Evolutionary conservation across 208 protist genomes (phyloP), one percentile per base, ranked within the genome.

Genomic region (Wallacemonas sp.): DNA sequence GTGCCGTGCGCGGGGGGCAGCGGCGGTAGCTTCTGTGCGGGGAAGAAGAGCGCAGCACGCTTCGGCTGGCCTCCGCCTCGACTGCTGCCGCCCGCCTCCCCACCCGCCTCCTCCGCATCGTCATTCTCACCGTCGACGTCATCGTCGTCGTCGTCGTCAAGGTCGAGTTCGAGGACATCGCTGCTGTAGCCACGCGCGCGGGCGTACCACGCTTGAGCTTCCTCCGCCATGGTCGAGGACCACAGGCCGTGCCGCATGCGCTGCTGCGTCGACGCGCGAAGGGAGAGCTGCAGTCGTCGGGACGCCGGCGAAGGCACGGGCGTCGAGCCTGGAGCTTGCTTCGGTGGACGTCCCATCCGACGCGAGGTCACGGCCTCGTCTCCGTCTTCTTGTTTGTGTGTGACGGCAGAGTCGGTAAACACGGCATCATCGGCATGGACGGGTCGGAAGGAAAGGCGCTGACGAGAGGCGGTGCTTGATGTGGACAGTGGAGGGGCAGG

Each of bases 191-290:
- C 20, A 8, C 31, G 52, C n/a, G 52, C 26, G 32, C 26, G 10
- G 3, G 52, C 52, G 20, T 44, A 25, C 52, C 52, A 59, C n/a
- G 29, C 14, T 29, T 41, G 52, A 2, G 52, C 52, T 23, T 59
- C 52, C 31, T 59, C 52, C 0, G 52, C 32, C 52, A 59, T 59
- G 10, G 8, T 23, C 1, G 52, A 10, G 11, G 52, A 42, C 52
- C 52, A 59, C 16, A 59, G 52, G 32, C 52, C n/a, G 52, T 59
- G 52, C 3, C 32, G 52, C 52, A 59, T 59, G 32, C 52, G 52
- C 52, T 41, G 31, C 14, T 41, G 52, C 3, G 52, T 25, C 7
- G 52, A 10, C 31, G 52, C 52, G 11, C 52, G 52, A 0, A 59
- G 11, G 31, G 16, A 42, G 52, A 59, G 52, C 36, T 59, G 52